phyloP scores from a whole-genome alignment of 2,329 filamentous ascomycete species.

The Purpureocillium lavendulum region DNA sequence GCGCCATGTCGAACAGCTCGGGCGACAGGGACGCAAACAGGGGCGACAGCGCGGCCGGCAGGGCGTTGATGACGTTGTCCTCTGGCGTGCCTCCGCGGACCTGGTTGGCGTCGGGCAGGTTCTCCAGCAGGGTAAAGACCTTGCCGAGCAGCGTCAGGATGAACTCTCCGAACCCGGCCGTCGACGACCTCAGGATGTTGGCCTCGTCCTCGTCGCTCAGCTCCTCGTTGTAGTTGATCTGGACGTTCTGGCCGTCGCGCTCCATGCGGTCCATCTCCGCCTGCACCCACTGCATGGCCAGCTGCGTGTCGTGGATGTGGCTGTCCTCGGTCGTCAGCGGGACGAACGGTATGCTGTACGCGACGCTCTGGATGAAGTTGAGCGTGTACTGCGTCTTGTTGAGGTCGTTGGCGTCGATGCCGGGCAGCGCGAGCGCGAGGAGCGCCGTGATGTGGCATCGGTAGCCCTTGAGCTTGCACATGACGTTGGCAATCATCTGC shows the following conservation, averaged over 20 bases:
- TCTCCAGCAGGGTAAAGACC: slow-evolving; percentile 92
- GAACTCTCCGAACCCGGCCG: slow-evolving; percentile 89
- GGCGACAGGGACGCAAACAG: slow-evolving; percentile 85
- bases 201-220: slow-evolving; percentile 81
- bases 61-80: slow-evolving; percentile 91
- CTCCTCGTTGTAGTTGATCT: slow-evolving; percentile 77
- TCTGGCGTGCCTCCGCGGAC: slow-evolving; percentile 87
- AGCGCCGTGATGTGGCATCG: slow-evolving; percentile 92
- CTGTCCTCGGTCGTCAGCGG: slow-evolving; percentile 56
- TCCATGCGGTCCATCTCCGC: slow-evolving; percentile 93
- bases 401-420: slow-evolving; percentile 94
- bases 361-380: slow-evolving; percentile 90
- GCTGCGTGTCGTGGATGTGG: slow-evolving; percentile 60
- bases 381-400: slow-evolving; percentile 94
- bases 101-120: slow-evolving; percentile 82
- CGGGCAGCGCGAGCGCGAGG: slow-evolving; percentile 84
- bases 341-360: slow-evolving; percentile 90
- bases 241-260: slow-evolving; percentile 71
- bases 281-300: slow-evolving; percentile 90
- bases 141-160: slow-evolving; percentile 83
- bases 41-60: slow-evolving; percentile 85
- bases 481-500: slow-evolving; percentile 84
- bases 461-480: slow-evolving; percentile 91
- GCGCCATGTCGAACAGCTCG: slow-evolving; percentile 82
- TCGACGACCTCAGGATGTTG: slow-evolving; percentile 84